Evolutionary conservation across 139 green algal genomes (phyloP).

Genomic region (Volvox africanus): DNA sequence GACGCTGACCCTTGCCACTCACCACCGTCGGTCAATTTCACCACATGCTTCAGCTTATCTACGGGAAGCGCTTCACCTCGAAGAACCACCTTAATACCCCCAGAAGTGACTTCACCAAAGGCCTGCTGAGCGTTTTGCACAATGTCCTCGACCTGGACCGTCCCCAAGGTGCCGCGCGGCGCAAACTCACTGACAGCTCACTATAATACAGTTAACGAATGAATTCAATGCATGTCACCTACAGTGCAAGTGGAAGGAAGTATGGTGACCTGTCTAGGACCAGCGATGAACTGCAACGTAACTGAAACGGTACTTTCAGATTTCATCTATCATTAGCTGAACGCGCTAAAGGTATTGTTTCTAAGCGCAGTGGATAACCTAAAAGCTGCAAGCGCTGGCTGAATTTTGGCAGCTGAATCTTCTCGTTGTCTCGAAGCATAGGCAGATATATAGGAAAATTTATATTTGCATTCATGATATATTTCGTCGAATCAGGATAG

Average conservation of each 20-base stretch:
- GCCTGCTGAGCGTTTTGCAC: background rate
- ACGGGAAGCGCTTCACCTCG: background rate
- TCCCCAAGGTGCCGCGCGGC: too few relatives aligned
- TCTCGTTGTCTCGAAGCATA: too few relatives aligned
- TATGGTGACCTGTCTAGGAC: background rate
- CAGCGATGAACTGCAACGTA: conserved; percentile 23
- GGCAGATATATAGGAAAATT: too few relatives aligned
- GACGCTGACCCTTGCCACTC: background rate
- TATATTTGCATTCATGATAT: too few relatives aligned
- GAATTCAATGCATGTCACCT: background rate
- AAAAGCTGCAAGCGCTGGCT: too few relatives aligned
- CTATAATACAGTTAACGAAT: background rate
- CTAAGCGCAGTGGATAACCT: too few relatives aligned
- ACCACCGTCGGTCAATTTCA: conserved; percentile 19
- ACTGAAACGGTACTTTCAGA: background rate
- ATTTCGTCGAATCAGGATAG: too few relatives aligned
- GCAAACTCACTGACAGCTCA: background rate
- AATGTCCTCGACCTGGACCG: background rate
- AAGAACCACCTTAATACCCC: conserved; percentile 10
- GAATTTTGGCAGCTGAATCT: too few relatives aligned
- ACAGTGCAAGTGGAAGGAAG: conserved; percentile 7
- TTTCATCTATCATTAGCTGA: background rate
- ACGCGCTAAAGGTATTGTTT: too few relatives aligned
- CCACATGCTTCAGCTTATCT: background rate
- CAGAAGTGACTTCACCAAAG: background rate